Base-by-base conservation (phyloP, 345 rosid genomes). In the Cardamine resedifolia region DNA sequence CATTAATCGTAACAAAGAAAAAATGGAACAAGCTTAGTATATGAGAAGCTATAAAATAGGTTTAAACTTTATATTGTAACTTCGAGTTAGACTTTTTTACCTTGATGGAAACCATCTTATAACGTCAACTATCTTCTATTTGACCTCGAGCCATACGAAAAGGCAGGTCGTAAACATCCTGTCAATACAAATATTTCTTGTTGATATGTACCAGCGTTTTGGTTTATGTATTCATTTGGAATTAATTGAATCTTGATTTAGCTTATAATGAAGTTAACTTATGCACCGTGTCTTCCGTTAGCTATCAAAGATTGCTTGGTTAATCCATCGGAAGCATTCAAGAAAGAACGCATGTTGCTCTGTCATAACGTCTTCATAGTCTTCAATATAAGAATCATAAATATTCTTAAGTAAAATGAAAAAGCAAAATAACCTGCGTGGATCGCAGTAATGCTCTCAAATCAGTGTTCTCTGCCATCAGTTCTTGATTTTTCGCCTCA, bases 131-230 rank as follows among this genome's bases (percentile, higher is more conserved):
- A 79, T 90, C 98, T 83, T 91, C 99, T 74, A 95, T 95, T 82
- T 95, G 97, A 78, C 88, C 89, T 84, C 96, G 84, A 58, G 96
- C 99, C 92, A 95, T 88, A 77, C 81, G 96, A 55, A 87, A 81
- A 45, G 99, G 99, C 76, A 95, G 72, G 77, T 95, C 99, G 67
- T 91, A 91, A 41, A 91, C 88, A 58, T 95, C 99, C 98, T 91
- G 84, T 56, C 65, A 72, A 78, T 7, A 51, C 56, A 23, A 0
- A 47, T 57, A 2, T 53, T 55, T 43, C 24, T 20, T 55, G 64
- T 64, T 64, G 57, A 15, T 20, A 67, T 6, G 15, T 36, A 55
- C 4, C 10, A 2, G 6, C 27, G 15, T 24, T 58, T 49, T 59
- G 38, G 4, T 11, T 16, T 58, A 51, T 24, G 28, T 56, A 43